Conservation (phyloP, 371 early-diverging fungal species). For the Mucor indicus region DNA sequence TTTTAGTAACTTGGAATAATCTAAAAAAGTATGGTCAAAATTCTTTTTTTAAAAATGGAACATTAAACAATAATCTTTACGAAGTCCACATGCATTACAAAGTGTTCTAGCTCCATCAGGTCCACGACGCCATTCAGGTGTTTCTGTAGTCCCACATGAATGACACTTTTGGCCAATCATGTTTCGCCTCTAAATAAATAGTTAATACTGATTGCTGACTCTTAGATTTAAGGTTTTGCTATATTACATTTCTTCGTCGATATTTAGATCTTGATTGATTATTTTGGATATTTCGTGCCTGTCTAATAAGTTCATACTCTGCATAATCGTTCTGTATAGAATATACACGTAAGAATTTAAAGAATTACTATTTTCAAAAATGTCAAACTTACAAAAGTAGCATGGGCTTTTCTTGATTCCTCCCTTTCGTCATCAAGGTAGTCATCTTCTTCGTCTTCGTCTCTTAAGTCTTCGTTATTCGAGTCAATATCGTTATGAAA, state of each 20-base stretch:
- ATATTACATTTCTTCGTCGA: slow-evolving; percentile 33
- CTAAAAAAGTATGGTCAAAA: neutral
- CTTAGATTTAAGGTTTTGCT: neutral
- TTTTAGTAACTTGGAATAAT: slow-evolving; percentile 22
- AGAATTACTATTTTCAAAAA: neutral
- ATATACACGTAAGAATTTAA: neutral
- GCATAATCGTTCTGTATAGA: slow-evolving; percentile 5
- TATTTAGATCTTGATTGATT: slow-evolving; percentile 22
- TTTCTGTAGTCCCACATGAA: slow-evolving; percentile 60
- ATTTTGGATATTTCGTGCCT: slow-evolving; percentile 30
- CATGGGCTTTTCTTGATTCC: neutral
- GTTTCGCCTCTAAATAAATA: slow-evolving; percentile 25
- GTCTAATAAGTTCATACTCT: slow-evolving; percentile 38
- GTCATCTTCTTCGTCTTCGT: neutral
- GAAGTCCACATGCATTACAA: slow-evolving; percentile 69
- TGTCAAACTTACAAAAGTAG: neutral
- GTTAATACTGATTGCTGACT: neutral
- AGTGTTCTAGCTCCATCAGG: slow-evolving; percentile 66
- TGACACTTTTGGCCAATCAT: slow-evolving; percentile 48
- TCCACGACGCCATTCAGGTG: slow-evolving; percentile 71
- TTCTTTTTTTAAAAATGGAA: no score
- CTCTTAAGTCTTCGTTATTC: no score
- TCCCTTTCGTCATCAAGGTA: neutral
- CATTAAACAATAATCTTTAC: slow-evolving; percentile 39
- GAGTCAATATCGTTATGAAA: neutral